Evolutionary conservation across 345 rosid genomes (phyloP).

Genomic region (Luvunga scandens): DNA sequence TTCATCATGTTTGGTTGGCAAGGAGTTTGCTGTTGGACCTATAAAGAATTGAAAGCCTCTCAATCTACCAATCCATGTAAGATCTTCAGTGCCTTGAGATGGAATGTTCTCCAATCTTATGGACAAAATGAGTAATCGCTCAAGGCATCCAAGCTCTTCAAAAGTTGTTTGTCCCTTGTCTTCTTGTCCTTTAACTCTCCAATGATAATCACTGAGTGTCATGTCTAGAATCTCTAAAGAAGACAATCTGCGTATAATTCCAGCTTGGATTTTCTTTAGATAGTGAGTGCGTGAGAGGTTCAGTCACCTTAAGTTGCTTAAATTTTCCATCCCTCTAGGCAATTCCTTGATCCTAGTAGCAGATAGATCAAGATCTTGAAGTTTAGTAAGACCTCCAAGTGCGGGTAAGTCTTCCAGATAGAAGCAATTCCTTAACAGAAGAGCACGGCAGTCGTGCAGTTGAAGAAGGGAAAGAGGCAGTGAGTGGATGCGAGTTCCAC

Average conservation of each 20-base stretch:
- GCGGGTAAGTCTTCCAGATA: conserved; percentile 35
- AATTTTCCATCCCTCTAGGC: conserved; percentile 32
- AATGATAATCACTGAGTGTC: conserved; percentile 38
- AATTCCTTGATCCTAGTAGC: conserved; percentile 29
- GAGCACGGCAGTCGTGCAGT: conserved; percentile 29
- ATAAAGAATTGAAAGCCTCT: conserved; percentile 27
- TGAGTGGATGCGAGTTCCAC: conserved; percentile 28
- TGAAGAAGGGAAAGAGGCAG: conserved; percentile 32
- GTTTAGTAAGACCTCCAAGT: conserved; percentile 27
- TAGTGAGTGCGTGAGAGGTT: conserved; percentile 39
- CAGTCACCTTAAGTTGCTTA: conserved; percentile 28
- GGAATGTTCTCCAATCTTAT: conserved; percentile 26
- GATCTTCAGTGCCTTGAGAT: conserved; percentile 24
- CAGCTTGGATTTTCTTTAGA: conserved; percentile 31
- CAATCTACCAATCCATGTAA: conserved; percentile 20
- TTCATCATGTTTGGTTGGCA: conserved; percentile 26
- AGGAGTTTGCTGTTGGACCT: conserved; percentile 31
- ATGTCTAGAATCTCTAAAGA: conserved; percentile 42
- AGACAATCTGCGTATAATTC: conserved; percentile 27
- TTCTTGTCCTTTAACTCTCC: conserved; percentile 24
- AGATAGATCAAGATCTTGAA: conserved; percentile 41
- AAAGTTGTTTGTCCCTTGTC: conserved; percentile 30
- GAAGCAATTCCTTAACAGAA: conserved; percentile 33
- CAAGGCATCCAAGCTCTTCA: conserved; percentile 25
- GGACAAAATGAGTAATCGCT: conserved; percentile 14